These are phyloP conservation scores for Aspergillus wentii DNA, from an alignment of 495 filamentous ascomycete genomes.

Conservation along the genomic window DNA sequence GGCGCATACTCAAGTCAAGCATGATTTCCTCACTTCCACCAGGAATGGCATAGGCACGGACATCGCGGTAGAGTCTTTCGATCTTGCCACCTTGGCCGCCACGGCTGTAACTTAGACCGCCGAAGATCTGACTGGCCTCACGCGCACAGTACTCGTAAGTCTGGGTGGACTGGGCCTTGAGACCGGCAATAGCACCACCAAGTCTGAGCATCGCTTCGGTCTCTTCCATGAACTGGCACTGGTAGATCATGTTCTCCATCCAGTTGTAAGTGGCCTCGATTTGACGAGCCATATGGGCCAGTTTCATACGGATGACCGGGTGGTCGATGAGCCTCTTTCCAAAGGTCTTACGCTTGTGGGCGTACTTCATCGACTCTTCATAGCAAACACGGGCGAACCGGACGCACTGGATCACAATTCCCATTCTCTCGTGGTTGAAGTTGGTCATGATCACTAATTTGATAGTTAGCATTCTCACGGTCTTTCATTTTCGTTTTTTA, in stretches of 20 bases:
- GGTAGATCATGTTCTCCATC: conserved; percentile 95
- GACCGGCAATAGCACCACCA: conserved; percentile 85
- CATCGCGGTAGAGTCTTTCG: conserved; percentile 91
- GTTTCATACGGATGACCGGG: conserved; percentile 94
- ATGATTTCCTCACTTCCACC: conserved; percentile 98
- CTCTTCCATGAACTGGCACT: conserved; percentile 88
- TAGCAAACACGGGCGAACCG: conserved; percentile 97
- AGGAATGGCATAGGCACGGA: conserved; percentile 96
- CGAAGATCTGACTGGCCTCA: conserved; percentile 96
- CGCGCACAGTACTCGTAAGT: conserved; percentile 97
- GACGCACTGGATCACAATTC: conserved; percentile 95
- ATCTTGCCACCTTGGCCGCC: conserved; percentile 96
- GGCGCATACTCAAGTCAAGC: conserved; percentile 93
- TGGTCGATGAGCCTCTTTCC: conserved; percentile 95
- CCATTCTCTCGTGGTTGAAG: conserved; percentile 99
- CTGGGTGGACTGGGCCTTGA: conserved; percentile 88
- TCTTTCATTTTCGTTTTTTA: conserved; percentile 6
- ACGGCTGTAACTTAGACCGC: conserved; percentile 85
- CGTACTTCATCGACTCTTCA: conserved; percentile 93
- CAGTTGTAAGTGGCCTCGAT: conserved; percentile 95
- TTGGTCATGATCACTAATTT: conserved; percentile 85
- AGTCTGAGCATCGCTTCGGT: conserved; percentile 94
- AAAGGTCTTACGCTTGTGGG: conserved; percentile 92
- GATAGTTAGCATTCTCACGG: conserved; percentile 8
- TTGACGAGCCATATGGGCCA: conserved; percentile 96